Conservation (phyloP, 1,284 basidiomycete genomes). For the Ceraceosorus guamensis region DNA sequence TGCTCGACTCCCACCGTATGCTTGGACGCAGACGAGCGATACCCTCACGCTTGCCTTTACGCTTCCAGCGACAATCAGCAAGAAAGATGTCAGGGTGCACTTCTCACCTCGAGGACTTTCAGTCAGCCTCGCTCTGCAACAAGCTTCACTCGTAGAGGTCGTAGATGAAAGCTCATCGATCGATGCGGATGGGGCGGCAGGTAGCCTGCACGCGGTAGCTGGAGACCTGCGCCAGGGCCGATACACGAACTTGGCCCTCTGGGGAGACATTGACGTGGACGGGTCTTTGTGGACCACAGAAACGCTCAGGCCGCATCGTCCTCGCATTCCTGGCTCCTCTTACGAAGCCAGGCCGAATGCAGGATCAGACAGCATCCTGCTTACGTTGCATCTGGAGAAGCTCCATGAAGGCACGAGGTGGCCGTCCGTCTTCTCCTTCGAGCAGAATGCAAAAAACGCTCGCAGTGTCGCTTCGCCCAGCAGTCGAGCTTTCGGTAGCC, state of each 20-base stretch:
- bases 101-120: conserved; percentile 64
- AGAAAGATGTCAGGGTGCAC: conserved; percentile 45
- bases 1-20: conserved; percentile 56
- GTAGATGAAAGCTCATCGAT: neutral
- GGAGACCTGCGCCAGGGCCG: conserved; percentile 17
- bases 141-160: conserved; percentile 56
- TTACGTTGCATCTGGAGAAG: conserved; percentile 39
- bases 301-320: no score
- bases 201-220: conserved; percentile 16
- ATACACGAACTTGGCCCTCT: conserved; percentile 23
- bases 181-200: conserved; percentile 11
- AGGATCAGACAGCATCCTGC: no score
- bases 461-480: no score
- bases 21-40: conserved; percentile 81
- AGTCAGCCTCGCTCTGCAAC: conserved; percentile 61
- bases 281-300: conserved; percentile 35
- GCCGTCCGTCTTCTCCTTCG: conserved; percentile 71
- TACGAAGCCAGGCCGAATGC: no score
- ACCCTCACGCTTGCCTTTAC: conserved; percentile 74
- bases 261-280: conserved; percentile 29
- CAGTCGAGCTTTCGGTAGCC: no score
- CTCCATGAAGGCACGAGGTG: conserved; percentile 61
- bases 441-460: no score
- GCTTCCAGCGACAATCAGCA: conserved; percentile 57
- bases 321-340: neutral